Evolutionary conservation across 192 early-diverging fungal genomes (phyloP).

Genomic region (Pilobolus umbonatus): DNA sequence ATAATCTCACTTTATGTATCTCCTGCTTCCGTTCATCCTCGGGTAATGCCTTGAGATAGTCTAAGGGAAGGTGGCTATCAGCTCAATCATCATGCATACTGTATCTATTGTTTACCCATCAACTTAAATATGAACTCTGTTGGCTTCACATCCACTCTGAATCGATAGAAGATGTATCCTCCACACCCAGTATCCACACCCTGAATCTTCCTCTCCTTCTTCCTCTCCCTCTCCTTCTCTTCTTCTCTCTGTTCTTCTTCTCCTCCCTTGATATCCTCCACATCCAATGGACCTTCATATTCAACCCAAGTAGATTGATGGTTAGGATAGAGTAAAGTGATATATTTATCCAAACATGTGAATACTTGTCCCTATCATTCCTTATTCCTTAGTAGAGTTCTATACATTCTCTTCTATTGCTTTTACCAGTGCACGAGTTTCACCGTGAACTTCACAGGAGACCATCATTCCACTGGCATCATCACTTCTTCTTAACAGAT

Average conservation of each 20-base stretch:
- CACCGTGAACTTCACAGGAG: slow-evolving; percentile 23
- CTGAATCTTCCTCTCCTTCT: slow-evolving; percentile 33
- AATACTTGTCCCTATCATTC: slow-evolving; percentile 24
- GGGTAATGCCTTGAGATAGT: slow-evolving; percentile 15
- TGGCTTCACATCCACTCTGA: slow-evolving; percentile 39
- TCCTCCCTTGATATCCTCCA: slow-evolving; percentile 14
- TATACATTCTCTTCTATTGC: background rate
- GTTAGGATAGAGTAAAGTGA: slow-evolving; percentile 19
- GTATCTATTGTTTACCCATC: slow-evolving; percentile 30
- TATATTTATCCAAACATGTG: slow-evolving; percentile 20
- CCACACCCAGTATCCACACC: slow-evolving; percentile 47
- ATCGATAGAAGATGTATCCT: slow-evolving; percentile 43
- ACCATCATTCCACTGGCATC: slow-evolving; percentile 27
- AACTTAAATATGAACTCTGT: slow-evolving; percentile 34
- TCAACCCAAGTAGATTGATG: slow-evolving; percentile 27
- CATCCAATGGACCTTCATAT: slow-evolving; percentile 24
- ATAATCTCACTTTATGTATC: slow-evolving; percentile 15
- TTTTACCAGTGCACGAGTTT: slow-evolving; percentile 33
- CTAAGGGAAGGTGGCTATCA: background rate
- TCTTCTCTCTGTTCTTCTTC: background rate
- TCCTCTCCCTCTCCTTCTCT: slow-evolving; percentile 3
- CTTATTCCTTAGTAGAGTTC: background rate
- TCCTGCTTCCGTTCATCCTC: slow-evolving; percentile 12
- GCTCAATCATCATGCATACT: background rate
- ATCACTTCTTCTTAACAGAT: slow-evolving; percentile 25